phyloP scores from a whole-genome alignment of 805 yeast species.

The Wickerhamiella allomyrinae region DNA sequence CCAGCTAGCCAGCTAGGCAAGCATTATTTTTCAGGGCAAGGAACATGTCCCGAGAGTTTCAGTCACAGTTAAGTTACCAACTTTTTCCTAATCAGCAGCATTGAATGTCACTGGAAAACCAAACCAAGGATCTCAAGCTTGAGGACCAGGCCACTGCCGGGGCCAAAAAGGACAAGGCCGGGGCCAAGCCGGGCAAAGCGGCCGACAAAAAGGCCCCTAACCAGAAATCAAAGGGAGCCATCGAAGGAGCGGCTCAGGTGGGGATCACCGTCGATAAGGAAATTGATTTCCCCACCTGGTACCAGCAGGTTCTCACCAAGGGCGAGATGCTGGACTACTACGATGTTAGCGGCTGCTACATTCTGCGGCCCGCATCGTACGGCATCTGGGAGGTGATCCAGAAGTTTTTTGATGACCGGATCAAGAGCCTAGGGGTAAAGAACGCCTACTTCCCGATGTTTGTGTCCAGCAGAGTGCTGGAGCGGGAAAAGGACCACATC shows the following conservation, averaged over 20 bases:
- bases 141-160: neutral
- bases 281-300: conserved; percentile 92
- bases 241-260: conserved; percentile 23
- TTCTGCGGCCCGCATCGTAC: conserved; percentile 91
- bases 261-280: conserved; percentile 94
- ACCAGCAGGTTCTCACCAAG: conserved; percentile 87
- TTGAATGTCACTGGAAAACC: conserved; percentile 11
- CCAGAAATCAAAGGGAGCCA: conserved; percentile 13
- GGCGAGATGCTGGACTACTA: conserved; percentile 98
- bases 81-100: neutral
- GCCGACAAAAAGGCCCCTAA: conserved; percentile 34
- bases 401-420: conserved; percentile 63
- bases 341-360: conserved; percentile 97
- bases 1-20: too few relatives aligned
- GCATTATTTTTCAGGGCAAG: too few relatives aligned
- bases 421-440: conserved; percentile 80
- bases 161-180: conserved; percentile 46
- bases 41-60: too few relatives aligned
- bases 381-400: conserved; percentile 91
- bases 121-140: conserved; percentile 9
- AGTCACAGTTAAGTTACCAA: too few relatives aligned
- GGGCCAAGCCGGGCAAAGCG: conserved; percentile 62
- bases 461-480: conserved; percentile 81
- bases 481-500: conserved; percentile 94
- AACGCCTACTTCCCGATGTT: conserved; percentile 99